A percentile compares a stretch with the other conserved stretches of the same genome.
Evolutionary conservation across 2,329 filamentous ascomycete species (phyloP).

Genomic region (Beauveria brongniartii): DNA sequence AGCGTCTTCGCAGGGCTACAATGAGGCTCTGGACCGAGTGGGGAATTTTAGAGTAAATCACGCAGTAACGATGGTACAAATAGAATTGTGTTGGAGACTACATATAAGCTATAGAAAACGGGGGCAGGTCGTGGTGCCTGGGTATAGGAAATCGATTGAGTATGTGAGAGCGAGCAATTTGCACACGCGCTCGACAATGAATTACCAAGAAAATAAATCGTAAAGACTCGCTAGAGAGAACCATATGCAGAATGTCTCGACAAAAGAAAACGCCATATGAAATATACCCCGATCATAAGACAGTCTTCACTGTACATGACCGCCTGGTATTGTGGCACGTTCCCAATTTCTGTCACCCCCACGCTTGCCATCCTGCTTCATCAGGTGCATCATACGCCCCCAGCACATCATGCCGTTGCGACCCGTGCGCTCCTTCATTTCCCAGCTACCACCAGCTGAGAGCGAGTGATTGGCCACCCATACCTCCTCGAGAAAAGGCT

Average conservation of each 20-base stretch:
- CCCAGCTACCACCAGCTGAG: constrained; percentile 20
- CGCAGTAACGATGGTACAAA: not conserved
- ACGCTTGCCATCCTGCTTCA: constrained; percentile 16
- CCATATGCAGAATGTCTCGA: not conserved
- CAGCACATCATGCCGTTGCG: constrained; percentile 49
- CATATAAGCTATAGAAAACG: not conserved
- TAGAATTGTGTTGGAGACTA: not conserved
- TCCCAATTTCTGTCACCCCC: constrained; percentile 11
- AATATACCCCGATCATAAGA: not conserved
- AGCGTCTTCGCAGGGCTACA: constrained; percentile 21
- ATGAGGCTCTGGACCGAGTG: not conserved
- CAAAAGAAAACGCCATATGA: not conserved
- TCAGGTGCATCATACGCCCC: constrained; percentile 38
- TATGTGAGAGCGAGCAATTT: not conserved
- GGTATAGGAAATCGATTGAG: not conserved
- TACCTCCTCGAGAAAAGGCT: constrained; percentile 41
- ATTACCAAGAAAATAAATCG: not conserved
- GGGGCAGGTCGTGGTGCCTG: not conserved
- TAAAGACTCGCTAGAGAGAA: not conserved
- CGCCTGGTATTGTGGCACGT: not conserved
- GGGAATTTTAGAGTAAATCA: not conserved
- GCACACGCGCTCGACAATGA: not conserved
- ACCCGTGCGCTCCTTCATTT: constrained; percentile 34
- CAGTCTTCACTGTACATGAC: not conserved
- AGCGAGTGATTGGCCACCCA: constrained; percentile 32